Base-by-base conservation (phyloP, 2,329 filamentous ascomycete species). In the Fusarium citri region DNA sequence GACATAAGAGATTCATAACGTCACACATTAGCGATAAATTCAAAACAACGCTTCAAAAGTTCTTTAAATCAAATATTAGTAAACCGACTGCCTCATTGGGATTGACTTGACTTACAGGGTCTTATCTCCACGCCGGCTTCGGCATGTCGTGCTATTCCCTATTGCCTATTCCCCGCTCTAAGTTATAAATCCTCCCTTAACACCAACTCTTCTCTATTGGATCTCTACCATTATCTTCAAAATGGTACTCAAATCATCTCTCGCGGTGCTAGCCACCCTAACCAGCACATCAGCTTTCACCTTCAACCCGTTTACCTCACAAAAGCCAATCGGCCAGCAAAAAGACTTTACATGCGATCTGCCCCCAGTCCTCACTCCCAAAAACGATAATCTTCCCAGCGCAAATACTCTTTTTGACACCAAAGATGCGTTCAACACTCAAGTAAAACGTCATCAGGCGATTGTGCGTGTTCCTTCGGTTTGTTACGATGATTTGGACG, bases 401-500 rank as follows among this genome's bases (percentile, higher is more conserved):
- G 75, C 76, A 1, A 43, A 69, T 0, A 66, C 75, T 12, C 70
- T 82, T 3, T 82, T 82, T 51, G 74, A 74, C 0, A 77, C 76
- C 42, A 55, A 76, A 14, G 74, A 76, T 10, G 80, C 80, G 2
- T 64, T 82, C 8, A 62, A 72, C 4, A 82, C 73, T 41, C 84
- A 86, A 69, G 81, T 87, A 40, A 69, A 79, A 43, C 82, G 86
- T 4, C 83, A 88, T 59, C 85, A 86, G 22, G 83, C 83, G 9
- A 83, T 89, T 7, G 87, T 89, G 15, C 81, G 83, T 59, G 83
- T 89, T 43, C 83, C 85, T 1, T 85, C 86, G 1, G 78, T 88
- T 43, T 87, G 83, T 46, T 89, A 84, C 66, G 87, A 89, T 61
- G 85, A 89, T 60, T 82, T 87, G 50, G 86, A 86, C 6, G 76